phyloP scores from a whole-genome alignment of 352 stramenopile genomes.

The Phytopythium ostracodes region DNA sequence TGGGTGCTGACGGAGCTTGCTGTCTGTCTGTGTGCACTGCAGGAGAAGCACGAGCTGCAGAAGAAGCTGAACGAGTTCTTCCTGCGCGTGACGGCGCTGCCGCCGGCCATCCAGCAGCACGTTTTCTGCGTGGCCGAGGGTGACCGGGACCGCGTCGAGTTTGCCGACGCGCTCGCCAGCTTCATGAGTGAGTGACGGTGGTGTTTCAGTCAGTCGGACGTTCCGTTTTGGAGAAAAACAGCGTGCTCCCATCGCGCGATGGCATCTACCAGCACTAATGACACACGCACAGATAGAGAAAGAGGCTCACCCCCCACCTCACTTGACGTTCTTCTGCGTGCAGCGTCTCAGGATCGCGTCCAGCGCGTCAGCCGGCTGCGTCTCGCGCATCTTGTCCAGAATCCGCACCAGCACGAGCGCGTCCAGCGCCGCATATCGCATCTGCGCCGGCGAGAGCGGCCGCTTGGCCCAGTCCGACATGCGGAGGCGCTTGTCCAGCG shows the following conservation, averaged over 20 bases:
- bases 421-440: constrained; percentile 72
- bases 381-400: constrained; percentile 48
- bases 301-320: not conserved
- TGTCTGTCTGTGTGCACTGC: no score
- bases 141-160: constrained; percentile 36
- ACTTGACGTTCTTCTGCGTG: constrained; percentile 39
- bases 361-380: constrained; percentile 23
- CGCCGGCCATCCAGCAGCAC: constrained; percentile 63
- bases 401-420: constrained; percentile 63
- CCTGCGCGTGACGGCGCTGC: constrained; percentile 64
- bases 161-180: constrained; percentile 66
- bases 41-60: constrained; percentile 78
- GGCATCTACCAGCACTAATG: not conserved
- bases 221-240: no score
- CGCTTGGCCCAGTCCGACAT: constrained; percentile 79
- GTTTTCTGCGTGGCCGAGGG: constrained; percentile 44
- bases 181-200: constrained; percentile 54
- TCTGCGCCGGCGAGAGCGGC: constrained; percentile 55
- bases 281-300: not conserved
- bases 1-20: no score
- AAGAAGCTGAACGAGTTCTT: constrained; percentile 79
- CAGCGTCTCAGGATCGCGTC: constrained; percentile 25
- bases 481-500: constrained; percentile 63
- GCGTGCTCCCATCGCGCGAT: not conserved
- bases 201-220: no score